Evolutionary conservation across 2,329 filamentous ascomycete species (phyloP), one percentile per base, ranked within the genome.

Genomic region (Venturia effusa): DNA sequence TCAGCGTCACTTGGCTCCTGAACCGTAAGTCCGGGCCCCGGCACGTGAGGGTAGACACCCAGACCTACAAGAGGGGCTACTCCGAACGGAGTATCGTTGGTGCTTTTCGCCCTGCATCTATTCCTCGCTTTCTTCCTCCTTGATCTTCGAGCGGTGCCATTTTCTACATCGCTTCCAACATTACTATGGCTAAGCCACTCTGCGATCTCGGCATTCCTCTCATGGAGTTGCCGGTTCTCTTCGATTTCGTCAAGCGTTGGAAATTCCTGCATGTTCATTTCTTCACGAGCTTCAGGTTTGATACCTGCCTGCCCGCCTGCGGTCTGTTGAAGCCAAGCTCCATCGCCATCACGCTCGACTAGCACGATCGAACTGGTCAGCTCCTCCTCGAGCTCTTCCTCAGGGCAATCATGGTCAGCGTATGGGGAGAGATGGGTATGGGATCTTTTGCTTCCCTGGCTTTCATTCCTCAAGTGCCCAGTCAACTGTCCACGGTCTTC

Each of bases 171-270:
- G 67, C 78, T 81, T n/a, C 77, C 77, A 15, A 77, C 76, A 64
- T 76, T 74, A 64, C 72, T 77, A 62, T 72, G 75, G 17, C 73
- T 77, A 3, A 83, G 76, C 83, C 83, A 85, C 27, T 77, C 74
- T 61, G 77, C 75, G 40, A 85, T 82, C 62, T 83, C 80, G 10
- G 76, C 74, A 64, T 83, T 82, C 68, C 79, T 83, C 61, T 83
- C 79, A 3, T 78, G 75, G 39, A 77, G 72, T 40, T 78, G 73
- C 61, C 78, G 76, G 64, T 78, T 73, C 54, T 78, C 73, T 59
- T 78, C 76, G 60, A 82, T 72, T 32, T 84, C 81, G 59, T 81
- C 80, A 8, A 82, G 73, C 60, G 77, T 83, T 17, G 75, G 75
- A 4, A 82, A 74, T 57, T 75, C 75, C 19, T 73, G 71, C 62